These are phyloP conservation scores for Galium porrigens DNA, from an alignment of 305 asterid genomes.

Conservation along the genomic window DNA sequence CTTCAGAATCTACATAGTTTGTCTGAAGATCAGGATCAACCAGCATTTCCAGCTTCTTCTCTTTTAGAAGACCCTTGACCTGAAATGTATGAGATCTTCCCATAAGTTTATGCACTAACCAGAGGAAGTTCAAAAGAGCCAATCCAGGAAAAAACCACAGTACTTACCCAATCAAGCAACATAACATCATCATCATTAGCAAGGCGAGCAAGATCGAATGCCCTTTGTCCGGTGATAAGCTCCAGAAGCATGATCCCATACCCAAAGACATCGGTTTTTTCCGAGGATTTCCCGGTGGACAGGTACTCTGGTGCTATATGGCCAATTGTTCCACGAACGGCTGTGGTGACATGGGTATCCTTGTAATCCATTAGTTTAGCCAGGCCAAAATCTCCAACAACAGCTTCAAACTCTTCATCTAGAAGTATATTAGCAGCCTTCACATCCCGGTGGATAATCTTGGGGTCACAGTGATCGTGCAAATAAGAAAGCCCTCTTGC, in stretches of 20 bases:
- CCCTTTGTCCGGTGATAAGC: conserved; percentile 44
- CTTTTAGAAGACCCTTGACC: conserved; percentile 67
- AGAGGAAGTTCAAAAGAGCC: background rate
- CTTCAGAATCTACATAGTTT: conserved; percentile 50
- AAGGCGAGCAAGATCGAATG: conserved; percentile 50
- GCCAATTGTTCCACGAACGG: conserved; percentile 45
- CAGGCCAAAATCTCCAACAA: conserved; percentile 52
- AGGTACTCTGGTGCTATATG: conserved; percentile 50
- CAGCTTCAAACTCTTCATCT: conserved; percentile 53
- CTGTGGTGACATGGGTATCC: conserved; percentile 46
- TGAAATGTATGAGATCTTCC: conserved; percentile 19
- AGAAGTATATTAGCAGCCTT: conserved; percentile 48
- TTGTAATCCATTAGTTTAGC: conserved; percentile 50
- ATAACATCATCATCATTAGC: conserved; percentile 50
- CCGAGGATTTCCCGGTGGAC: conserved; percentile 42
- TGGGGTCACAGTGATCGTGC: conserved; percentile 51
- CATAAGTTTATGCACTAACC: background rate
- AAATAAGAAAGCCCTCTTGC: conserved; percentile 44
- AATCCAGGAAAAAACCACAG: background rate
- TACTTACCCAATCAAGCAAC: conserved; percentile 48
- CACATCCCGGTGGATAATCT: conserved; percentile 49
- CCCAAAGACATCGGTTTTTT: conserved; percentile 48
- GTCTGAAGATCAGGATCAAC: conserved; percentile 60
- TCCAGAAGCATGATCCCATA: conserved; percentile 50
- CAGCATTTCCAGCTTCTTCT: conserved; percentile 52